phyloP scores from a whole-genome alignment of 495 filamentous ascomycete genomes.

The Penicillium salamii region DNA sequence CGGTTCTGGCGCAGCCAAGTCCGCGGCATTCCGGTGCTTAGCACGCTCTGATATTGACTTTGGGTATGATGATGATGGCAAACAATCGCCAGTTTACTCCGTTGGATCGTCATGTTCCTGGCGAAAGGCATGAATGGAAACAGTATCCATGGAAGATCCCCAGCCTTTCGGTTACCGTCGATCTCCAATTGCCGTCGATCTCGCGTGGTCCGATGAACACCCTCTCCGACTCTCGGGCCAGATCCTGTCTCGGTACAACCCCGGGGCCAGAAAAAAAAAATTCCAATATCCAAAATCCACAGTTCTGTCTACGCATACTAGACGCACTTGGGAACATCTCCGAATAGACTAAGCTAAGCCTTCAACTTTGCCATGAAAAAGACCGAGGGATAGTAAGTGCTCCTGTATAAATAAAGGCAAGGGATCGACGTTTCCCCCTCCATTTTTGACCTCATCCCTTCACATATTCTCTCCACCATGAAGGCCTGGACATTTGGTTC shows the following conservation, averaged over 20 bases:
- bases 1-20: not conserved
- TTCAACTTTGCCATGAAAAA: not conserved
- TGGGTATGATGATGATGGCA: not conserved
- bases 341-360: not conserved
- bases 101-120: not conserved
- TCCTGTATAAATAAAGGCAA: slow-evolving; percentile 6
- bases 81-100: not conserved
- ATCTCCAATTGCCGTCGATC: not conserved
- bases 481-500: slow-evolving; percentile 24
- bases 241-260: not conserved
- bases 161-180: not conserved
- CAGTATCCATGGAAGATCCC: not conserved
- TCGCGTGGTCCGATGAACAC: not conserved
- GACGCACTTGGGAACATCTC: slow-evolving; percentile 20
- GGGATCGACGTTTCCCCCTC: slow-evolving; percentile 13
- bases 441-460: slow-evolving; percentile 5
- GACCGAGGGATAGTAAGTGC: not conserved
- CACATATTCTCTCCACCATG: slow-evolving; percentile 19
- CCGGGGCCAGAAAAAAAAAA: not conserved
- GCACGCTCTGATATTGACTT: not conserved
- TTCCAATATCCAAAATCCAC: slow-evolving; percentile 5
- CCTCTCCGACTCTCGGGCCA: not conserved
- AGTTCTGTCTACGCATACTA: not conserved
- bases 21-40: not conserved
- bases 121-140: not conserved